These are phyloP conservation scores for Xerocomellus intermedius DNA, from an alignment of 768 basidiomycete genomes.

Conservation along the genomic window DNA sequence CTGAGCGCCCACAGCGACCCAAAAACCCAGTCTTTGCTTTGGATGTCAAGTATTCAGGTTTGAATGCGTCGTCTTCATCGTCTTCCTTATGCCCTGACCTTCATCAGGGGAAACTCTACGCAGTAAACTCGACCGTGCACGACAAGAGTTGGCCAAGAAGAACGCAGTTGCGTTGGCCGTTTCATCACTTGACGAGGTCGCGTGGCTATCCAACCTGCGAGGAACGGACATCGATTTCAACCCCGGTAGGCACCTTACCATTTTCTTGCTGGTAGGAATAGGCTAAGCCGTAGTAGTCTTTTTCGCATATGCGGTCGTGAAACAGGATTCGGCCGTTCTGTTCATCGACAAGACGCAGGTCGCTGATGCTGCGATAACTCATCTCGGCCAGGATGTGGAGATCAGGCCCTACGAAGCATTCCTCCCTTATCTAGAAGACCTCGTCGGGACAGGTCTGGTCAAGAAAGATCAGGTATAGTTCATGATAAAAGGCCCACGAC, in stretches of 20 bases:
- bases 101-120: constrained; percentile 53
- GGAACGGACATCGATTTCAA: constrained; percentile 92
- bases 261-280: not conserved
- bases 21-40: constrained; percentile 65
- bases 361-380: constrained; percentile 38
- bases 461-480: constrained; percentile 31
- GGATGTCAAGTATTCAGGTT: constrained; percentile 73
- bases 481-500: constrained; percentile 2
- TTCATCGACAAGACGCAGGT: constrained; percentile 63
- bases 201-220: constrained; percentile 91
- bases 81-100: not conserved
- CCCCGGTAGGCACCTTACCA: constrained; percentile 41
- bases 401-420: constrained; percentile 70
- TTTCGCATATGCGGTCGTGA: constrained; percentile 87
- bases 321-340: constrained; percentile 52
- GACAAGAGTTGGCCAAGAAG: constrained; percentile 63
- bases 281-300: constrained; percentile 54
- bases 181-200: constrained; percentile 90
- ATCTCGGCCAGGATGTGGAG: constrained; percentile 60
- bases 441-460: constrained; percentile 38
- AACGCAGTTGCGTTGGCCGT: constrained; percentile 65
- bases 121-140: constrained; percentile 66
- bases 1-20: constrained; percentile 66
- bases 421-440: constrained; percentile 57
- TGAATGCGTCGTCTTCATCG: not conserved